Percentiles rank a stretch among this genome's conserved stretches.
These are phyloP conservation scores for Neurospora intermedia DNA, from an alignment of 495 filamentous ascomycete genomes.

Conservation along the genomic window DNA sequence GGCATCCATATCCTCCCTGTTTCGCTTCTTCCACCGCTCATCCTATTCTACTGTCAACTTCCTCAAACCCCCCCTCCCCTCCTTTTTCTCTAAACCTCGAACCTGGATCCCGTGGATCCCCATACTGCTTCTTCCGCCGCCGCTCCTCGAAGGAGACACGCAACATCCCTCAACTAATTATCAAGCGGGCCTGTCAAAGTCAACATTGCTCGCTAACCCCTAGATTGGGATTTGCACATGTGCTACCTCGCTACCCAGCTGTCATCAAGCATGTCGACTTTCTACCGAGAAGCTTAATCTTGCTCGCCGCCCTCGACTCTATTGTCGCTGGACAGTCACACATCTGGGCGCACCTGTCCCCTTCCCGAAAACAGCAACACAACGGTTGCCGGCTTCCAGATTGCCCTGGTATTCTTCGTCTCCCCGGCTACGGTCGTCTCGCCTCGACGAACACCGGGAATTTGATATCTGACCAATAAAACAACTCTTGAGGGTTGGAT, in stretches of 20 bases:
- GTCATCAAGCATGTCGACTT: not conserved
- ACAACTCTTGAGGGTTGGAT: not conserved
- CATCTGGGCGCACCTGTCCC: not conserved
- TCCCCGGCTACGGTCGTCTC: not conserved
- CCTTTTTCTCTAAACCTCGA: not conserved
- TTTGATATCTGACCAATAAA: not conserved
- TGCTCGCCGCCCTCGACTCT: not conserved
- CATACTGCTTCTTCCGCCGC: not conserved
- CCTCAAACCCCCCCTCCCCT: not conserved
- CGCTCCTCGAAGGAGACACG: not conserved
- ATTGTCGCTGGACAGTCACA: not conserved
- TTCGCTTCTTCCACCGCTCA: not conserved
- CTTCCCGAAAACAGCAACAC: not conserved
- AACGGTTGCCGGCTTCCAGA: not conserved
- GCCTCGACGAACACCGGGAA: not conserved
- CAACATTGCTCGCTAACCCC: not conserved
- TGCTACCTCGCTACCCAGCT: not conserved
- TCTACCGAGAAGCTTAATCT: not conserved
- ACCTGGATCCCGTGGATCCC: not conserved
- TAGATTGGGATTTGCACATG: not conserved
- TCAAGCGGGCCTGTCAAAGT: not conserved
- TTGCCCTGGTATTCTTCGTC: not conserved
- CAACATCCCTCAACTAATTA: not conserved
- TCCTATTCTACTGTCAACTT: not conserved
- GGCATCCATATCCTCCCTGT: not conserved